Evolutionary conservation across 371 early-diverging fungal species (phyloP), one percentile per base, ranked within the genome.

Genomic region (Actinomortierella wolfii): DNA sequence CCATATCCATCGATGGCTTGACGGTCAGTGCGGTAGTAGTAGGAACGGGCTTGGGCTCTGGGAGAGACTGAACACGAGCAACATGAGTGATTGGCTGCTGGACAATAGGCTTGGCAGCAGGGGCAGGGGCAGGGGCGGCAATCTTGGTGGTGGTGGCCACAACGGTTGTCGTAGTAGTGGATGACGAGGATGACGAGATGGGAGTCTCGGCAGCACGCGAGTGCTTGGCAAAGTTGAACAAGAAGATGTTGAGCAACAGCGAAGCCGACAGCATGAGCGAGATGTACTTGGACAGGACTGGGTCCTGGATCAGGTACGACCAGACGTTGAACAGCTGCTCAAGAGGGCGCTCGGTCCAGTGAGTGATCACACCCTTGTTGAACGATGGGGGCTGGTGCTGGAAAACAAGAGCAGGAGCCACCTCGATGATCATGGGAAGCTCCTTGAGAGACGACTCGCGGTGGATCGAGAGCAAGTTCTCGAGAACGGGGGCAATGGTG

Each of bases 201-300:
- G 57, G 39, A 4, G 70, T 26, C 8, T 40, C 21, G 26, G 54
- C 29, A 14, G 57, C 40, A 23, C 67, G 68, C 24, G 85, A 83
- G 57, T 84, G 80, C 57, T 81, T 83, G 49, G 81, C 85, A 7
- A 87, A 81, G 48, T 87, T 86, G 54, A 86, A 84, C 42, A 89
- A 69, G 50, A 86, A 86, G 55, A 85, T 85, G 59, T 89, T 89
- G 54, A 89, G 81, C 58, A 86, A 73, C 9, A 89, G 68, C 0
- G 87, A 87, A 15, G 84, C 81, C 25, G 79, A 78, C 14, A 89
- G 62, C 11, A 79, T 78, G 43, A 85, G 29, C 2, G 80, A 77
- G 54, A 86, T 78, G 79, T 84, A 85, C 64, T 84, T 85, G 54
- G 85, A 84, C 45, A 88, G 74, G 41, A 86, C 84, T 20, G 88